A percentile compares a stretch with the other conserved stretches of the same genome.
Conservation (phyloP, 1,284 basidiomycete genomes). For the Melampsora americana region DNA sequence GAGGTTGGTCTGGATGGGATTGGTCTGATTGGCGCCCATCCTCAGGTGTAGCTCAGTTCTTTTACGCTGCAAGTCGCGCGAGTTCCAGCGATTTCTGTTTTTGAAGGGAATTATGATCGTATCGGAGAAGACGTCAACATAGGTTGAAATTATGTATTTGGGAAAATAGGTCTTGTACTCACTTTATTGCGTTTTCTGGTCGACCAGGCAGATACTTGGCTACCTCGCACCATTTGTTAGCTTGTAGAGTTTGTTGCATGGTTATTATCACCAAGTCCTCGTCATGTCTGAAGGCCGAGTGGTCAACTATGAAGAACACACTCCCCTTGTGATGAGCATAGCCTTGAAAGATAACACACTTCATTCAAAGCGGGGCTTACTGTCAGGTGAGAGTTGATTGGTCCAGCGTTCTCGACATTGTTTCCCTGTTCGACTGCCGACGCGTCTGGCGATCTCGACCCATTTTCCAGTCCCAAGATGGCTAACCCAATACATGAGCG, state of each 20-base stretch:
- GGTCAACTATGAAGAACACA: slow-evolving; percentile 22
- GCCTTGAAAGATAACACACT: not conserved
- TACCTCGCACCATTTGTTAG: slow-evolving; percentile 42
- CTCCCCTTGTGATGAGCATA: not conserved
- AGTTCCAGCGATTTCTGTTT: slow-evolving; percentile 43
- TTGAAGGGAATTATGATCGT: not conserved
- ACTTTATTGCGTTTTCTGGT: slow-evolving; percentile 44
- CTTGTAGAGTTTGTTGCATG: slow-evolving; percentile 38
- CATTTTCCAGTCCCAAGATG: slow-evolving; percentile 42
- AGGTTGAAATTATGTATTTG: not conserved
- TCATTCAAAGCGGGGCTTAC: slow-evolving; percentile 15
- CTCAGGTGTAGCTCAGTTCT: slow-evolving; percentile 11
- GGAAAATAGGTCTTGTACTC: slow-evolving; percentile 9
- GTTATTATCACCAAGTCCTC: slow-evolving; percentile 40
- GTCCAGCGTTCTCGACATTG: slow-evolving; percentile 44
- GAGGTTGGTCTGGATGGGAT: no score
- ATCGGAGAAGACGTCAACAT: no score
- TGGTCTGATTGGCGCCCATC: no score
- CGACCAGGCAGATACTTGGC: slow-evolving; percentile 40
- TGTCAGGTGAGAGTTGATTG: slow-evolving; percentile 40
- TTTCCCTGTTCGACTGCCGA: slow-evolving; percentile 41
- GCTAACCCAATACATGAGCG: slow-evolving; percentile 41
- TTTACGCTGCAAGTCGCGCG: slow-evolving; percentile 35
- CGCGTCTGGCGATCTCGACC: slow-evolving; percentile 38
- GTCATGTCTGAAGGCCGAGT: slow-evolving; percentile 40